Conservation (phyloP, 257 asterid genomes). For the Cordia subcordata region DNA sequence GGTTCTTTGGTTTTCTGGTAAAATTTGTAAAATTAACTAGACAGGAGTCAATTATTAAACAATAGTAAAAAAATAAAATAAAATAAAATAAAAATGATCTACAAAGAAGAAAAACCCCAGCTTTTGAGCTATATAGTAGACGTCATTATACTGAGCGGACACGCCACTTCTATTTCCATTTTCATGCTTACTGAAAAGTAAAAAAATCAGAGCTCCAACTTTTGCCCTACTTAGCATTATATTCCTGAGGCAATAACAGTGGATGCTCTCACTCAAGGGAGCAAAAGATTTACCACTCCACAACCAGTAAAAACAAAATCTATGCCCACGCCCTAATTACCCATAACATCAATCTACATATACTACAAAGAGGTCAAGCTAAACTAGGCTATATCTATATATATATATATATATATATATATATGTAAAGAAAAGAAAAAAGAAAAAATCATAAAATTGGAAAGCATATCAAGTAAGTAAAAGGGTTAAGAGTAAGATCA, state of each 20-base stretch:
- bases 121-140: conserved; percentile 21
- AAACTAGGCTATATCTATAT: conserved; percentile 7
- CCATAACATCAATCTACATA: neutral
- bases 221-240: conserved; percentile 16
- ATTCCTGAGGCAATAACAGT: conserved; percentile 14
- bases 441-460: neutral
- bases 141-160: conserved; percentile 31
- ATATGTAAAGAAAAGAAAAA: no score
- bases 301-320: neutral
- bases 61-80: neutral
- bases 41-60: no score
- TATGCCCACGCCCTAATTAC: neutral
- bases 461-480: neutral
- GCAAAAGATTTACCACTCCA: conserved; percentile 13
- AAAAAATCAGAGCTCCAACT: conserved; percentile 9
- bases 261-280: conserved; percentile 17
- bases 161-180: conserved; percentile 24
- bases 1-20: no score
- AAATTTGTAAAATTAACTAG: neutral
- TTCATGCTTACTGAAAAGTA: conserved; percentile 31
- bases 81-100: neutral
- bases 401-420: no score
- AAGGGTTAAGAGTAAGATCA: neutral
- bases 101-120: conserved; percentile 6
- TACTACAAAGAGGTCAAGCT: conserved; percentile 1